Percentiles rank a stretch among this genome's conserved stretches.
These are phyloP conservation scores for Paecilomyces dactylethromorphus DNA, from an alignment of 2,329 filamentous ascomycete genomes.

Conservation along the genomic window DNA sequence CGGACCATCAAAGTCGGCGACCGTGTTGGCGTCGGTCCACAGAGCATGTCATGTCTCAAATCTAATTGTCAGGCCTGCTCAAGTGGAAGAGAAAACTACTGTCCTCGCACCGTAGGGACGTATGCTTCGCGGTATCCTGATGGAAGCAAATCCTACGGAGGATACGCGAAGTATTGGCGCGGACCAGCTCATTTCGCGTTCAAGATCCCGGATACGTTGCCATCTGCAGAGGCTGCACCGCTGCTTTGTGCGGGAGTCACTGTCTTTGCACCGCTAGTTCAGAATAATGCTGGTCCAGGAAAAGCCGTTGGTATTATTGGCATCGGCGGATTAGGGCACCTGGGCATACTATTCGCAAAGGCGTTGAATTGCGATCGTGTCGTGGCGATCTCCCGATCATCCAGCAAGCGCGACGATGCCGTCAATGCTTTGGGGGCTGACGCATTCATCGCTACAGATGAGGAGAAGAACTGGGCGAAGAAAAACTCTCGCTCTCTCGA, in stretches of 20 bases:
- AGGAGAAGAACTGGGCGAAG: slow-evolving; percentile 48
- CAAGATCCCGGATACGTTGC: slow-evolving; percentile 47
- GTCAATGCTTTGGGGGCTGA: slow-evolving; percentile 47
- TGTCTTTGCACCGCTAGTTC: slow-evolving; percentile 60
- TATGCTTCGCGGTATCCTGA: slow-evolving; percentile 34
- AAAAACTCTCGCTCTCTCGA: slow-evolving; percentile 45
- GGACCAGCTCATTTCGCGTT: slow-evolving; percentile 54
- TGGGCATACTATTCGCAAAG: slow-evolving; percentile 38
- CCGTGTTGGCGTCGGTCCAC: slow-evolving; percentile 58
- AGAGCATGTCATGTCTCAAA: slow-evolving; percentile 48
- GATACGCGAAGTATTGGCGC: slow-evolving; percentile 52
- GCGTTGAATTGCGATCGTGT: slow-evolving; percentile 62
- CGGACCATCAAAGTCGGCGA: slow-evolving; percentile 52
- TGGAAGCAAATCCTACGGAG: slow-evolving; percentile 57
- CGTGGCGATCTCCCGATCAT: slow-evolving; percentile 48
- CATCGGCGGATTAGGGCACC: slow-evolving; percentile 59
- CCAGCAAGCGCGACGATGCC: slow-evolving; percentile 47
- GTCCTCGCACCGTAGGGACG: slow-evolving; percentile 27
- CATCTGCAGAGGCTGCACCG: slow-evolving; percentile 52
- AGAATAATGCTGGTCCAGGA: slow-evolving; percentile 62
- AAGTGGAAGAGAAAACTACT: slow-evolving; percentile 34
- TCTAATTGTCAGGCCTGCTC: slow-evolving; percentile 36
- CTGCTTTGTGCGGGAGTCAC: slow-evolving; percentile 76
- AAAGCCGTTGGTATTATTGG: slow-evolving; percentile 67
- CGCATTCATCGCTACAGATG: slow-evolving; percentile 51